These are phyloP conservation scores for Russula sp. DNA, from an alignment of 768 basidiomycete species.

Conservation along the genomic window DNA sequence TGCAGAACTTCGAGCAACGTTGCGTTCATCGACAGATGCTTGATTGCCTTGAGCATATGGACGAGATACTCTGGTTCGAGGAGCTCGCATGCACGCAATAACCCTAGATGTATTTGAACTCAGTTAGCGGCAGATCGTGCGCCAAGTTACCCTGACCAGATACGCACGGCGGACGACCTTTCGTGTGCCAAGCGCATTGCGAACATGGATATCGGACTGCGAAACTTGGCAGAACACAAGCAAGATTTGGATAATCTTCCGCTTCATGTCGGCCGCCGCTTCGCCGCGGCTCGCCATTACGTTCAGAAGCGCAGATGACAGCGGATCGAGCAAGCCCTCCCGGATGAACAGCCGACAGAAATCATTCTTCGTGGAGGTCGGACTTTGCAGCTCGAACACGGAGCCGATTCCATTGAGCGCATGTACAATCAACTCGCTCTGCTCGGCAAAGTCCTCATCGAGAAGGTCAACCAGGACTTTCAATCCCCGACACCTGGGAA, in stretches of 20 bases:
- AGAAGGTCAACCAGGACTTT: constrained; percentile 92
- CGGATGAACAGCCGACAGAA: constrained; percentile 98
- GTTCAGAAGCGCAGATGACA: constrained; percentile 83
- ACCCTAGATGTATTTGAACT: constrained; percentile 42
- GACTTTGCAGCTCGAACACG: constrained; percentile 93
- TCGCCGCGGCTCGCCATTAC: constrained; percentile 73
- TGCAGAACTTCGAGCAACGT: constrained; percentile 88
- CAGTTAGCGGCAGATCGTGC: background rate
- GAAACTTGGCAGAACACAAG: constrained; percentile 92
- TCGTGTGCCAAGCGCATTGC: constrained; percentile 85
- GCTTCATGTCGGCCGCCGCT: constrained; percentile 66
- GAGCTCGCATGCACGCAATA: constrained; percentile 81
- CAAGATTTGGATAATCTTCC: constrained; percentile 84
- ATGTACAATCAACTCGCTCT: constrained; percentile 85
- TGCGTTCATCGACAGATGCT: constrained; percentile 92
- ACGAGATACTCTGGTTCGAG: constrained; percentile 87
- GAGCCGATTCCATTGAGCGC: constrained; percentile 92
- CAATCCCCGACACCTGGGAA: constrained; percentile 80
- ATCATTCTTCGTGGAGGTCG: constrained; percentile 89
- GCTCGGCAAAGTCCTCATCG: constrained; percentile 92
- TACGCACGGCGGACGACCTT: constrained; percentile 83
- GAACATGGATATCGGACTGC: constrained; percentile 91
- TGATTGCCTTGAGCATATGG: constrained; percentile 88
- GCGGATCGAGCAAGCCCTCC: constrained; percentile 89
- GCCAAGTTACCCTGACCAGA: background rate